A percentile compares a stretch with the other conserved stretches of the same genome.
Evolutionary conservation across 352 stramenopile species (phyloP).

Genomic region (Phytopythium oedochilum): DNA sequence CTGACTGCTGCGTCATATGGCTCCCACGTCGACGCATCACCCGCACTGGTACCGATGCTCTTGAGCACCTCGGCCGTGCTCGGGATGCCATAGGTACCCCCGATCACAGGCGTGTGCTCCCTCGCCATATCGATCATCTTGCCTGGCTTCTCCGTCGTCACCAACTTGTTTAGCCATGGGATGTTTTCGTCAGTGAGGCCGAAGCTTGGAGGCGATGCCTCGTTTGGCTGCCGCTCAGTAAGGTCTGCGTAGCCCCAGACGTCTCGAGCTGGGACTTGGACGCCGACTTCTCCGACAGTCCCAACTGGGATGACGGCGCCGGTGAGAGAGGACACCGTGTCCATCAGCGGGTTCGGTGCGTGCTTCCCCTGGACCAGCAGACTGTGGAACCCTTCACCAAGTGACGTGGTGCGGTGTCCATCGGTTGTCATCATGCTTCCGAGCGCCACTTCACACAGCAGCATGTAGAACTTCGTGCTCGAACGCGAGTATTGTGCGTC

Average conservation of each 20-base stretch:
- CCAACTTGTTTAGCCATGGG: not conserved
- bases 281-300: slow-evolving; percentile 6
- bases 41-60: not conserved
- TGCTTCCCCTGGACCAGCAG: not conserved
- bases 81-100: not conserved
- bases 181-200: not conserved
- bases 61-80: not conserved
- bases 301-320: not conserved
- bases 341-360: not conserved
- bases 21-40: not conserved
- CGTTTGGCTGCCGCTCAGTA: not conserved
- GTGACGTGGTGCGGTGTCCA: too few species aligned
- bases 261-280: slow-evolving; percentile 10
- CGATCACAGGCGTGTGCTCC: not conserved
- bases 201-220: too few species aligned
- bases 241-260: not conserved
- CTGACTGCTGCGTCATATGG: slow-evolving; percentile 9
- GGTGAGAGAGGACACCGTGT: not conserved
- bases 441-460: slow-evolving; percentile 64
- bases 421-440: too few species aligned
- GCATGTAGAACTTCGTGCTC: slow-evolving; percentile 73
- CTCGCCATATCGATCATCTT: not conserved
- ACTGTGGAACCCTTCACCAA: slow-evolving; percentile 1
- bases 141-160: not conserved
- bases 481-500: too few species aligned